Percentiles rank a stretch among this genome's conserved stretches.
Conservation (phyloP, 345 rosid genomes). For the Salix dunnii region DNA sequence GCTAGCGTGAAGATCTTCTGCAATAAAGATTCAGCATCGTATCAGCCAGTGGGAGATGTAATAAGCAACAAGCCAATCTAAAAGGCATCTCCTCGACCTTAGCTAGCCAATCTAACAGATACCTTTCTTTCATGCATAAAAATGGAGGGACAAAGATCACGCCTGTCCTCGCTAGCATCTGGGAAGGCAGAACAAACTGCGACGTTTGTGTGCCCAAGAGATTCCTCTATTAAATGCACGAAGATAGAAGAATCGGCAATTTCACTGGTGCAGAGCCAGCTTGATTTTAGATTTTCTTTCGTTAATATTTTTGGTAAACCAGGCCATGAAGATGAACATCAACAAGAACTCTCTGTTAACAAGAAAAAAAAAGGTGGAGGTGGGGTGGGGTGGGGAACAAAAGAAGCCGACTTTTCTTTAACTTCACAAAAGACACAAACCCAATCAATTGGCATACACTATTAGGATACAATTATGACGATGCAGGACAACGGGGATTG, state of each 20-base stretch:
- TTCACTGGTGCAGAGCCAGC: not conserved
- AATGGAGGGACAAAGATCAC: not conserved
- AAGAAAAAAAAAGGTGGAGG: too few relatives aligned
- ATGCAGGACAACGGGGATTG: too few relatives aligned
- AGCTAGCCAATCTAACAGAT: not conserved
- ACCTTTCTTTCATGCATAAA: not conserved
- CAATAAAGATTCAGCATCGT: too few relatives aligned
- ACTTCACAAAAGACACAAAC: too few relatives aligned
- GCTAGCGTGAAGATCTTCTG: not conserved
- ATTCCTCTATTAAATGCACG: too few relatives aligned
- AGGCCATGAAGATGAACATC: not conserved
- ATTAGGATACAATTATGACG: too few relatives aligned
- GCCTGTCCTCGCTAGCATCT: not conserved
- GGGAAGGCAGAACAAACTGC: not conserved
- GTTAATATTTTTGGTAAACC: not conserved
- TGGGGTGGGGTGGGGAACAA: too few relatives aligned
- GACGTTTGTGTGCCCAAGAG: too few relatives aligned
- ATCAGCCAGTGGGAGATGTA: too few relatives aligned
- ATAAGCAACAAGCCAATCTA: not conserved
- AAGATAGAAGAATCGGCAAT: not conserved
- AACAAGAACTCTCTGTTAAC: too few relatives aligned
- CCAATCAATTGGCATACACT: too few relatives aligned
- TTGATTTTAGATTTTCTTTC: not conserved
- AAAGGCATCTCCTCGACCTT: not conserved
- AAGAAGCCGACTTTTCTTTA: too few relatives aligned